Base-by-base conservation (phyloP, 805 yeast species). In the Isabelozyma pseudorhagii region DNA sequence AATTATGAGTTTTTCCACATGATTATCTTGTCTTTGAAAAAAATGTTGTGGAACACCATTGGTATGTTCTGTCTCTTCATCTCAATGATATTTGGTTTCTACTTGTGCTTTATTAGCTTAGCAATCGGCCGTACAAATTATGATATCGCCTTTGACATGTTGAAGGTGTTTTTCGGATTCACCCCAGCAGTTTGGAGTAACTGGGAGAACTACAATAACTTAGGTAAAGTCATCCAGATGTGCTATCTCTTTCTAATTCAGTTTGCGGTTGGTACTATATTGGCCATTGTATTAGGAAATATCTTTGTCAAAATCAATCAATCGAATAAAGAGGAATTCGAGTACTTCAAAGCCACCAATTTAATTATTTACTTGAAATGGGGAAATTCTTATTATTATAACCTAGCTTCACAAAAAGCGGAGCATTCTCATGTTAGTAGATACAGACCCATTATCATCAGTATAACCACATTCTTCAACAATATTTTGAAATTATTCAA, bases 111-210 rank as follows among this genome's bases (percentile, higher is more conserved):
- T 51, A 73, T 81, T 8, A 70, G 78, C 43, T 66, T 79, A 40
- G 79, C 80, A 4, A 57, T 69, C 10, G 74, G 74, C 46, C 59
- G 71, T 38, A 65, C 73, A 46, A 64, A 77, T 15, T 60, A 66
- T 38, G 69, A 74, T 36, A 80, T 81, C 18, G 77, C 81, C 11
- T 80, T 74, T 56, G 81, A 77, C 50, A 69, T 80, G 69, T 60
- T 80, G 42, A 78, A 79, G 58, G 67, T 81, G 3, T 71, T 81
- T 52, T 80, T 80, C 58, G 85, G 85, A 0, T 81, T 77, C 58
- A 81, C 85, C 1, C 84, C 85, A 0, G 79, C 83, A 0, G 84
- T 81, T 3, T 81, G 85, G 85, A 69, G 71, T 43, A 77, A 75
- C 47, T 80, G 84, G 84, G 62, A 67, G 38, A 65, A 69, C 46